Conservation (phyloP, 345 rosid species). For the Corymbia maculata region DNA sequence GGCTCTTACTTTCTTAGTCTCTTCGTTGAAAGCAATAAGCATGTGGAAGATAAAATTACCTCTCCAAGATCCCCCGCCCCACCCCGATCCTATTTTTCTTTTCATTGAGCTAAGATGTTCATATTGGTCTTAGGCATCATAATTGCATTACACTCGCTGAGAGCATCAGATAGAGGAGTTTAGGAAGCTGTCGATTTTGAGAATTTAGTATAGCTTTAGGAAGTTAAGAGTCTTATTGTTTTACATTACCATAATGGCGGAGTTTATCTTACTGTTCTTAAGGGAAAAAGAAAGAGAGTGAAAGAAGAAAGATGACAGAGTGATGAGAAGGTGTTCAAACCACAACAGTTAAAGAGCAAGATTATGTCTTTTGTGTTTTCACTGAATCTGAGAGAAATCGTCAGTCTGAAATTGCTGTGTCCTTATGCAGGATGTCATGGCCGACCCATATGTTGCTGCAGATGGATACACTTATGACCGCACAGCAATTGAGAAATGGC, state of each 20-base stretch:
- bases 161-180: neutral
- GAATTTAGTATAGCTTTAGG: neutral
- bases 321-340: neutral
- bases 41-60: neutral
- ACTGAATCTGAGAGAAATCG: neutral
- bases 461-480: conserved; percentile 83
- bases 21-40: neutral
- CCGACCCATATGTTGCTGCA: conserved; percentile 78
- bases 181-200: neutral
- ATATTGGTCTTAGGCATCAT: neutral
- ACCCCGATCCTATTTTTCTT: neutral
- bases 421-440: conserved; percentile 57
- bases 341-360: neutral
- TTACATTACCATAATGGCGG: neutral
- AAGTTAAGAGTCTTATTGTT: neutral
- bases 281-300: neutral
- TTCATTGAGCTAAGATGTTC: neutral
- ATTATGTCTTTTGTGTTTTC: neutral
- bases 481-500: conserved; percentile 68
- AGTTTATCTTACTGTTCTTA: neutral
- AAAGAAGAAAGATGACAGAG: neutral
- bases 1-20: neutral
- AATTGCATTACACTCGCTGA: neutral
- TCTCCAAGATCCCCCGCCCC: neutral
- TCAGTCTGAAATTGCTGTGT: neutral